phyloP scores from a whole-genome alignment of 2,329 filamentous ascomycete species.

The Clarireedia monteithiana region DNA sequence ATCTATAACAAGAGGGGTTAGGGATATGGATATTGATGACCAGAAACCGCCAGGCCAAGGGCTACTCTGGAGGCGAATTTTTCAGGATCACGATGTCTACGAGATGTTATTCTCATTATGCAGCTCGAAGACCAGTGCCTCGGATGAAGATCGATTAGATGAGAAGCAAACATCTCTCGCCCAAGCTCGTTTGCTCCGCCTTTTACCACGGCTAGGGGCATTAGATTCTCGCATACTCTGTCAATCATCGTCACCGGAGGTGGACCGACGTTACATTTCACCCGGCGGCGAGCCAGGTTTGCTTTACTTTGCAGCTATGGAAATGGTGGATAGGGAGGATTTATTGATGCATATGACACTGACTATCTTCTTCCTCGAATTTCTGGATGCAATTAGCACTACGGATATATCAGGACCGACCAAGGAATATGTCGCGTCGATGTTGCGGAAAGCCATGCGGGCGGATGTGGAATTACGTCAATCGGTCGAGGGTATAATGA shows the following conservation, averaged over 20 bases:
- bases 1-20: conserved; percentile 27
- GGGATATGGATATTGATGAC: conserved; percentile 29
- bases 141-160: conserved; percentile 19
- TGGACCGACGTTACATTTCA: conserved; percentile 20
- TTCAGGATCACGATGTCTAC: conserved; percentile 39
- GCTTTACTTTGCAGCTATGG: conserved; percentile 26
- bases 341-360: conserved; percentile 30
- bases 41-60: conserved; percentile 41
- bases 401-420: conserved; percentile 21
- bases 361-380: conserved; percentile 28
- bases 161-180: conserved; percentile 29
- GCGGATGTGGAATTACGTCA: conserved; percentile 22
- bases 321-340: conserved; percentile 30
- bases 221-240: conserved; percentile 25
- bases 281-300: conserved; percentile 18
- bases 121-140: conserved; percentile 19
- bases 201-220: conserved; percentile 26
- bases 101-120: conserved; percentile 37
- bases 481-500: conserved; percentile 24
- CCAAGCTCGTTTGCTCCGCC: conserved; percentile 27
- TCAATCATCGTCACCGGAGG: conserved; percentile 22
- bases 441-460: conserved; percentile 23
- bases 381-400: conserved; percentile 26
- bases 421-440: conserved; percentile 21
- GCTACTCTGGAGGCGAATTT: conserved; percentile 45